Evolutionary conservation across 345 rosid species (phyloP).

Genomic region (Eucalyptus regnans): DNA sequence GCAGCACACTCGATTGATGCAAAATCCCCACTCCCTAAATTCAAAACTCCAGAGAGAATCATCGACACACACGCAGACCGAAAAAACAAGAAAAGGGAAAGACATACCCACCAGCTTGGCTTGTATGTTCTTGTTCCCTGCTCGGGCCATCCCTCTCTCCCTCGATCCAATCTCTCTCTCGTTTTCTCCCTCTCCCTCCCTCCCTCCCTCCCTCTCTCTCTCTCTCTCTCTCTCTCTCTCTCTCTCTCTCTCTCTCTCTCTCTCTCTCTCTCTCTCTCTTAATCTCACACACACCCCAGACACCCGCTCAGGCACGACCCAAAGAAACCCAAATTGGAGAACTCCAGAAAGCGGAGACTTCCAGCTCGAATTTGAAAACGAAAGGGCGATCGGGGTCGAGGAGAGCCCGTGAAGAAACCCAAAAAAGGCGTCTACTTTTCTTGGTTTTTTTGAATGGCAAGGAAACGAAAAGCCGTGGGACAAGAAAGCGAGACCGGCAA

Average conservation of each 20-base stretch:
- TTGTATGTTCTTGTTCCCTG: slow-evolving; percentile 59
- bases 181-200: background rate
- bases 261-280: too few species aligned
- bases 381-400: background rate
- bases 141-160: slow-evolving; percentile 23
- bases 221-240: background rate
- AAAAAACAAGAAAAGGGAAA: slow-evolving; percentile 8
- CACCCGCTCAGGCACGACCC: background rate
- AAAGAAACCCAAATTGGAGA: background rate
- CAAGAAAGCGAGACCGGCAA: background rate
- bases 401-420: background rate
- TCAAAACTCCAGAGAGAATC: background rate
- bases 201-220: background rate
- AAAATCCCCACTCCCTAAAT: background rate
- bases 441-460: background rate
- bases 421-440: background rate
- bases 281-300: background rate
- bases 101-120: slow-evolving; percentile 89
- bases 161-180: background rate
- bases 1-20: background rate
- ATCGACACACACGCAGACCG: background rate
- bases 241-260: background rate
- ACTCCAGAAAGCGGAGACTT: background rate
- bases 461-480: background rate
- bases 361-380: background rate